Conservation (phyloP, 1,284 basidiomycete species). For the Lentinula novae-zelandiae region DNA sequence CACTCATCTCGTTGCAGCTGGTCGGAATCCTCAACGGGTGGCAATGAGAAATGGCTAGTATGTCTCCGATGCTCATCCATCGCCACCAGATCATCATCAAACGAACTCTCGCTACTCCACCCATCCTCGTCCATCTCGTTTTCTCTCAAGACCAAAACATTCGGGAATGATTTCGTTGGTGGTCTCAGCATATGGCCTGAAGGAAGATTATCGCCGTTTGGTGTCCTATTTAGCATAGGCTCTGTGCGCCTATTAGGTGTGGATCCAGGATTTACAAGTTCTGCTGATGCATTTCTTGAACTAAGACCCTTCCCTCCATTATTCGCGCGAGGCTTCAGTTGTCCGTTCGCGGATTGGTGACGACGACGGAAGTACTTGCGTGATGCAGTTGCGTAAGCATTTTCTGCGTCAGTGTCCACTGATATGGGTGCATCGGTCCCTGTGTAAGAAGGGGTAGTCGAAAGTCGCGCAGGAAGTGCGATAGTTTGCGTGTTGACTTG, state of each 20-base stretch:
- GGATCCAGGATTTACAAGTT: conserved; percentile 35
- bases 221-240: conserved; percentile 9
- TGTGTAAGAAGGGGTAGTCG: conserved; percentile 28
- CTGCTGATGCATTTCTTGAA: conserved; percentile 26
- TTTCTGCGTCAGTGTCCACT: conserved; percentile 59
- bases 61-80: conserved; percentile 7
- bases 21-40: background rate
- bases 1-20: conserved; percentile 1
- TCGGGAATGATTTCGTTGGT: conserved; percentile 41
- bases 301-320: background rate
- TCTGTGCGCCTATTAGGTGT: conserved; percentile 42
- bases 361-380: conserved; percentile 42
- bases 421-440: conserved; percentile 50
- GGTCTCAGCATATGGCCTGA: conserved; percentile 22
- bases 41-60: background rate
- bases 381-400: conserved; percentile 45
- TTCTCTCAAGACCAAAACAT: conserved; percentile 28
- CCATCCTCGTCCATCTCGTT: conserved; percentile 31
- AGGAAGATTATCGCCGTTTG: conserved; percentile 7
- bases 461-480: conserved; percentile 4
- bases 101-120: conserved; percentile 70
- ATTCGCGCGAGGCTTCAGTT: conserved; percentile 21
- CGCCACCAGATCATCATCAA: conserved; percentile 43
- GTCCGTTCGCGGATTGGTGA: conserved; percentile 18
- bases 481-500: conserved; percentile 16